Base-by-base conservation (phyloP, 2,329 filamentous ascomycete genomes). In the Niveomyces coronatus region DNA sequence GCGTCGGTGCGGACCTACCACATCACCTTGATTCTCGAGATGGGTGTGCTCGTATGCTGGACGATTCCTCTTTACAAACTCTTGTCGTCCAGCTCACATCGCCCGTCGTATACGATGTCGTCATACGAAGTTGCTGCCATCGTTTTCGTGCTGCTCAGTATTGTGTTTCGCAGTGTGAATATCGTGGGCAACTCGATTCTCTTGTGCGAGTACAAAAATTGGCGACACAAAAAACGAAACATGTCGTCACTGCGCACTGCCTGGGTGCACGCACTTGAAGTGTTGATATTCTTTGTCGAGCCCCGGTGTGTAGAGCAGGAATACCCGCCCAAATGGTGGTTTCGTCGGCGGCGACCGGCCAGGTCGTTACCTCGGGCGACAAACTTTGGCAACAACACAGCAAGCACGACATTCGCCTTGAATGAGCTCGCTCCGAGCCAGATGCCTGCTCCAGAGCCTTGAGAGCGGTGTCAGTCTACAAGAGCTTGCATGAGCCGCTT, bases 211-310 rank as follows among this genome's bases (percentile, higher is more conserved):
- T 63, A 59, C 44, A 55, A 62, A 39, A 45, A 60, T 24, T 64
- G 60, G 47, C 55, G 48, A 5, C 60, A 59, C 26, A 51, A 57
- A 36, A 50, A 53, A 23, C 57, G 60, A 7, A 41, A 47, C 19
- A 46, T 54, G 35, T 47, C 54, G 1, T 46, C 35, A 7, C 38
- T 44, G 35, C 46, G 46, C 6, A 51, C 47, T 9, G 24, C 52
- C 14, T 31, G 54, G 23, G 56, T 55, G 41, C 51, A 49, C 26
- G 29, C 53, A 4, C 43, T 55, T 22, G 48, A 56, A 0, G 49
- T 52, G 1, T 40, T 63, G 18, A 55, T 63, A n/a, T 57, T 62
- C 32, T 64, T 60, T 58, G 63, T 61, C 5, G 63, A 65, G 23
- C 62, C 63, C 7, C 58, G 58, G 29, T 56, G 52, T 15, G 48